Conservation (phyloP, 2,329 filamentous ascomycete species). For the Aspergillus quadricinctus region DNA sequence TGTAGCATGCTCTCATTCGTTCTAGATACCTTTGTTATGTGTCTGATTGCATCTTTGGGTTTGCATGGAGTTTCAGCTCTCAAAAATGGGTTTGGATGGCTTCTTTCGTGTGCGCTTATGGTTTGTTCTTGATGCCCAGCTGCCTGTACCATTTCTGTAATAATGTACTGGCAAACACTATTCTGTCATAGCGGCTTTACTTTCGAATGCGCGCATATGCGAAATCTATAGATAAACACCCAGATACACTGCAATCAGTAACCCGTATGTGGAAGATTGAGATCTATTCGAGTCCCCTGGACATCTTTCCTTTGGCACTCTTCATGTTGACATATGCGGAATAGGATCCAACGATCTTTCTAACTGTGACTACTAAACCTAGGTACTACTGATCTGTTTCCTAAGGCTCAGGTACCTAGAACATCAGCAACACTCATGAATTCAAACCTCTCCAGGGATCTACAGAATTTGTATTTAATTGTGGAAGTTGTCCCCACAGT, state of each 20-base stretch:
- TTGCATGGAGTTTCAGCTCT: conserved; percentile 11
- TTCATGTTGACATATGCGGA: too few relatives aligned
- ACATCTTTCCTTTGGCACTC: not conserved
- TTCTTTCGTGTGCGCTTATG: not conserved
- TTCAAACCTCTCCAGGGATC: not conserved
- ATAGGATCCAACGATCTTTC: not conserved
- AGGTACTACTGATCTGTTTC: too few relatives aligned
- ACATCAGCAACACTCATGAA: too few relatives aligned
- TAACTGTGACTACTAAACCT: too few relatives aligned
- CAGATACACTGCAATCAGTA: not conserved
- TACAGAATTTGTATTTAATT: not conserved
- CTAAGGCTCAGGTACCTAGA: too few relatives aligned
- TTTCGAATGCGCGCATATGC: not conserved
- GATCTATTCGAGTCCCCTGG: not conserved
- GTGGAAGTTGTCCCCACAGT: not conserved
- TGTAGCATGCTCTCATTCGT: conserved; percentile 47
- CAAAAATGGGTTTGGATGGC: not conserved
- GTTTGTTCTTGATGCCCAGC: not conserved
- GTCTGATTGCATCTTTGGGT: conserved; percentile 7
- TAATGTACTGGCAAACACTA: not conserved
- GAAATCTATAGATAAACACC: not conserved
- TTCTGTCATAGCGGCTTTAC: not conserved
- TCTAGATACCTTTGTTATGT: conserved; percentile 8
- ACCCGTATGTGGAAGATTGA: not conserved
- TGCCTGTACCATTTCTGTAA: not conserved